phyloP scores from a whole-genome alignment of 1,284 basidiomycete genomes.

The Cryptococcus deneoformans region DNA sequence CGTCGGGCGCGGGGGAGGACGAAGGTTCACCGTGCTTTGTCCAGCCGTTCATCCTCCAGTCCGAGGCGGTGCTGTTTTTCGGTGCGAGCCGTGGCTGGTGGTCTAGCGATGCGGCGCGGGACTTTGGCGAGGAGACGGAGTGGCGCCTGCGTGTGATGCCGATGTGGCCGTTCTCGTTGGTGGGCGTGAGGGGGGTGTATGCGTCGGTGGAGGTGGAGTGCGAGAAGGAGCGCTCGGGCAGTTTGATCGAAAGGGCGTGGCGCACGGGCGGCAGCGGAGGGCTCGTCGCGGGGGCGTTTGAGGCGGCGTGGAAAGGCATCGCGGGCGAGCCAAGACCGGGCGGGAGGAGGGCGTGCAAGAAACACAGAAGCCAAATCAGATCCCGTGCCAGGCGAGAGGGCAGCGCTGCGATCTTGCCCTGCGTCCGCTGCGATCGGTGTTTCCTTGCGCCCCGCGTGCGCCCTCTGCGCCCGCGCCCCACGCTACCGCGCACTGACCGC shows the following conservation, averaged over 20 bases:
- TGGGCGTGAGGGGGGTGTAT: conserved; percentile 8
- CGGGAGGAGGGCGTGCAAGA: too few relatives aligned
- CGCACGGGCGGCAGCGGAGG: too few relatives aligned
- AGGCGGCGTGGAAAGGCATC: too few relatives aligned
- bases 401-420: too few relatives aligned
- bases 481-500: too few relatives aligned
- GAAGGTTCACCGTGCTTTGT: neutral
- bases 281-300: too few relatives aligned
- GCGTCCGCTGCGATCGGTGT: too few relatives aligned
- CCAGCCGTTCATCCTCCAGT: conserved; percentile 13
- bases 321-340: too few relatives aligned
- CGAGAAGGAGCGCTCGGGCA: conserved; percentile 2
- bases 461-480: too few relatives aligned
- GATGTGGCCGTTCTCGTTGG: conserved; percentile 8
- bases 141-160: conserved; percentile 11
- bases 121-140: conserved; percentile 6
- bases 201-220: neutral
- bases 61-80: conserved; percentile 5
- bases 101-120: neutral
- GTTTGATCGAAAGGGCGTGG: conserved; percentile 7
- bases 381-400: too few relatives aligned
- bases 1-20: conserved; percentile 11
- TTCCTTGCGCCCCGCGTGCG: too few relatives aligned
- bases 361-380: too few relatives aligned
- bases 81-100: neutral